Evolutionary conservation across 2,329 filamentous ascomycete species (phyloP).

Genomic region (Fusarium pseudonygamai): DNA sequence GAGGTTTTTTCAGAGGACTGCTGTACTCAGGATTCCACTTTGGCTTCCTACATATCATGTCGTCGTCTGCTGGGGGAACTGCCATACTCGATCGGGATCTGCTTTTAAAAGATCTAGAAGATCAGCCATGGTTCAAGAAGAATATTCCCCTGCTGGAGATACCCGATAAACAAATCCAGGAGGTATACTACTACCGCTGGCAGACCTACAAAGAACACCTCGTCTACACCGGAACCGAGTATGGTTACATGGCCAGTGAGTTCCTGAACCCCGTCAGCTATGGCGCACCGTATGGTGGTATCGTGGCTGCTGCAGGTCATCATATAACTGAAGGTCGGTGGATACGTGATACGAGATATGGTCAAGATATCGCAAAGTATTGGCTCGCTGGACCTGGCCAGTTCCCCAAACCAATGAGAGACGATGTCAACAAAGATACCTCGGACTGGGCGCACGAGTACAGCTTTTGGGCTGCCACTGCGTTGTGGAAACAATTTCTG

Average conservation of each 20-base stretch:
- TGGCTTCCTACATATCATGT: not conserved
- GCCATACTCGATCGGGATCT: not conserved
- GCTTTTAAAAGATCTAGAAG: not conserved
- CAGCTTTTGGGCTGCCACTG: conserved; percentile 1
- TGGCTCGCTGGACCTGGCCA: not conserved
- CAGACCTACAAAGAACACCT: conserved; percentile 6
- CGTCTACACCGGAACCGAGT: not conserved
- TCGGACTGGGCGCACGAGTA: conserved; percentile 1
- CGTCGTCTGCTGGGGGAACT: not conserved
- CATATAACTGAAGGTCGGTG: conserved; percentile 2
- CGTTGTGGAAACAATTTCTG: not conserved
- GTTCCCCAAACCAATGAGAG: not conserved
- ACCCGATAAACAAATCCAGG: not conserved
- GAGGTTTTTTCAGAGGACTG: not conserved
- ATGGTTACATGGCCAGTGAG: conserved; percentile 2
- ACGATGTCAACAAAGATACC: not conserved
- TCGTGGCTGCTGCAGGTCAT: not conserved
- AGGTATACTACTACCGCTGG: conserved; percentile 3
- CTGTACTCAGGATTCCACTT: no score
- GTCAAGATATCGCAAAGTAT: not conserved
- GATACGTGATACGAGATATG: not conserved
- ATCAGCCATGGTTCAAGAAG: not conserved
- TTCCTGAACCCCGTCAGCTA: not conserved
- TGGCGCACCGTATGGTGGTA: not conserved
- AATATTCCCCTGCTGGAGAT: not conserved